Conservation (phyloP, 768 basidiomycete genomes). For the Leucosporidium yakuticum region DNA sequence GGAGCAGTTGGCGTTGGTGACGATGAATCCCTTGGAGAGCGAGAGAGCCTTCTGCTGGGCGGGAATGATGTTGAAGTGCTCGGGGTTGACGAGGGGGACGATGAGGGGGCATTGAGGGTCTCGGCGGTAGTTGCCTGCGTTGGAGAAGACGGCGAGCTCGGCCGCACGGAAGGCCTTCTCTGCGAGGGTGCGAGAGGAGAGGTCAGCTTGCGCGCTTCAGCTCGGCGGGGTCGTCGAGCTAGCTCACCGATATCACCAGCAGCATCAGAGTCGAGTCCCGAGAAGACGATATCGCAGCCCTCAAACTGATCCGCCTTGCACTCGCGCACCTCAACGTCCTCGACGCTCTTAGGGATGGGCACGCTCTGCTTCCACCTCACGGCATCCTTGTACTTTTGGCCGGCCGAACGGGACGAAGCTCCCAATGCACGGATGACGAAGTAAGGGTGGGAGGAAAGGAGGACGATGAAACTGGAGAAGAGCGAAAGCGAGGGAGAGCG, state of each 20-base stretch:
- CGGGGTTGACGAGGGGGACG: conserved; percentile 89
- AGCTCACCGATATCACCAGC: conserved; percentile 86
- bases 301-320: conserved; percentile 71
- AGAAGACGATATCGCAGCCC: conserved; percentile 83
- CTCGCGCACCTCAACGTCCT: conserved; percentile 61
- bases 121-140: conserved; percentile 90
- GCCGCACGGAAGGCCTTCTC: conserved; percentile 80
- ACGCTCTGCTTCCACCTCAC: conserved; percentile 78
- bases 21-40: conserved; percentile 74
- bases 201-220: not conserved
- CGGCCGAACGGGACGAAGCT: conserved; percentile 80
- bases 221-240: not conserved
- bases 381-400: conserved; percentile 67
- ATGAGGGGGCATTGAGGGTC: conserved; percentile 90
- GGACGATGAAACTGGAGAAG: conserved; percentile 61
- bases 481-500: not conserved
- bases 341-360: conserved; percentile 63
- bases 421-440: conserved; percentile 80
- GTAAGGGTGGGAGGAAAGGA: conserved; percentile 83
- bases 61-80: conserved; percentile 72
- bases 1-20: conserved; percentile 97
- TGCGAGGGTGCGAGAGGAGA: conserved; percentile 40
- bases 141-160: conserved; percentile 88
- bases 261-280: conserved; percentile 89
- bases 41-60: conserved; percentile 57